Percentiles rank a stretch among this genome's conserved stretches.
phyloP scores from a whole-genome alignment of 805 yeast genomes.

The Zygosaccharomyces bisporus region DNA sequence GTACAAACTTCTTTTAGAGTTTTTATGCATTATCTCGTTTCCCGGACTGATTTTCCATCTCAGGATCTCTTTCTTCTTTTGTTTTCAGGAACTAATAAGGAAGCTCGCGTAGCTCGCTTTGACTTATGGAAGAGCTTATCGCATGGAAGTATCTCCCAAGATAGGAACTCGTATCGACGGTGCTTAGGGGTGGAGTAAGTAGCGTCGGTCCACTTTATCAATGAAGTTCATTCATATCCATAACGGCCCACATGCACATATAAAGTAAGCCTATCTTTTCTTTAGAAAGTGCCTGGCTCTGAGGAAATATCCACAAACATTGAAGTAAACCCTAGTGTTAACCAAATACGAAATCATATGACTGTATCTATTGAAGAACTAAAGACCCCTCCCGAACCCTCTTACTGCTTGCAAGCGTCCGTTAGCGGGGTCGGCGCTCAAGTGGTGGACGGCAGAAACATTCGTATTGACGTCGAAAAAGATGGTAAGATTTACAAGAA shows the following conservation, averaged over 20 bases:
- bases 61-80: background rate
- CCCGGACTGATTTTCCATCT: background rate
- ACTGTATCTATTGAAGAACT: slow-evolving; percentile 2
- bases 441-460: slow-evolving; percentile 44
- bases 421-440: slow-evolving; percentile 38
- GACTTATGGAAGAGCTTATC: no score
- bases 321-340: background rate
- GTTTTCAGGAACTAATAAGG: background rate
- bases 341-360: background rate
- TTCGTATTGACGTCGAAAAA: slow-evolving; percentile 39
- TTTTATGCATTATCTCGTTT: background rate
- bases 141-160: background rate
- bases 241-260: no score
- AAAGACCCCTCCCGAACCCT: slow-evolving; percentile 18
- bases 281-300: no score
- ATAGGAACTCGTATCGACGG: no score
- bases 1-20: background rate
- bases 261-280: no score
- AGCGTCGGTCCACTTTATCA: no score
- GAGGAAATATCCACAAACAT: background rate
- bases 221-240: no score
- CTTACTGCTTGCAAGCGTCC: slow-evolving; percentile 44
- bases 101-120: background rate
- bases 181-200: no score
- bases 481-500: slow-evolving; percentile 36